These are phyloP conservation scores for Kwoniella newhampshirensis DNA, from an alignment of 768 basidiomycete species.

Conservation along the genomic window DNA sequence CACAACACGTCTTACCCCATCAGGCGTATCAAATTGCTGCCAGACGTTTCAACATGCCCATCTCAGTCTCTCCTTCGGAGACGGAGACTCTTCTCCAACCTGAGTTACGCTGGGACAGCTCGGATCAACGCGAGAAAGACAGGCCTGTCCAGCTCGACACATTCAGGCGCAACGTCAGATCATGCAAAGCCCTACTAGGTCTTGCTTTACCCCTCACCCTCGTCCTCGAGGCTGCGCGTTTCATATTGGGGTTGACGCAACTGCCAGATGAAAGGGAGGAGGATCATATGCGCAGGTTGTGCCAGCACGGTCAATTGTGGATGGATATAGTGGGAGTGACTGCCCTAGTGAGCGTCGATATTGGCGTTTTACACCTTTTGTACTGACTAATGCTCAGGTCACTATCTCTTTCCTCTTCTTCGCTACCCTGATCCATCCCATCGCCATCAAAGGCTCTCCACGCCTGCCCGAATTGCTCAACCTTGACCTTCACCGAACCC, in stretches of 20 bases:
- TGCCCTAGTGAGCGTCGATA: not conserved
- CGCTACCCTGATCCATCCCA: not conserved
- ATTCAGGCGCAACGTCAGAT: constrained; percentile 24
- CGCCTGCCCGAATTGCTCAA: constrained; percentile 9
- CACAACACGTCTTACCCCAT: too few species aligned
- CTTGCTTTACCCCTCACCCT: constrained; percentile 12
- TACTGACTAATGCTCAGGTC: not conserved
- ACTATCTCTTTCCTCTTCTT: not conserved
- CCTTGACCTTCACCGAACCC: constrained; percentile 20
- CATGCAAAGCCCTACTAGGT: constrained; percentile 18
- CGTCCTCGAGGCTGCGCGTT: constrained; percentile 12
- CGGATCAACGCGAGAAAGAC: constrained; percentile 17
- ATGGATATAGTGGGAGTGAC: constrained; percentile 7
- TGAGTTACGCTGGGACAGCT: not conserved
- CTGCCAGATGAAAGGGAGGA: not conserved
- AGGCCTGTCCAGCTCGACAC: constrained; percentile 21
- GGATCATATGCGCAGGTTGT: not conserved
- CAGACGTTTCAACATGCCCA: not conserved
- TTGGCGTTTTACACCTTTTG: not conserved
- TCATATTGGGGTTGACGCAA: not conserved
- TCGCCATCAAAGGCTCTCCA: constrained; percentile 7
- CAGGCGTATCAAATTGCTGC: too few species aligned
- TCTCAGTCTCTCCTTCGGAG: constrained; percentile 11
- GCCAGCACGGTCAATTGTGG: not conserved
- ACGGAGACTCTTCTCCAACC: constrained; percentile 20